phyloP scores from a whole-genome alignment of 2,329 filamentous ascomycete genomes.

The Neurospora sp. region DNA sequence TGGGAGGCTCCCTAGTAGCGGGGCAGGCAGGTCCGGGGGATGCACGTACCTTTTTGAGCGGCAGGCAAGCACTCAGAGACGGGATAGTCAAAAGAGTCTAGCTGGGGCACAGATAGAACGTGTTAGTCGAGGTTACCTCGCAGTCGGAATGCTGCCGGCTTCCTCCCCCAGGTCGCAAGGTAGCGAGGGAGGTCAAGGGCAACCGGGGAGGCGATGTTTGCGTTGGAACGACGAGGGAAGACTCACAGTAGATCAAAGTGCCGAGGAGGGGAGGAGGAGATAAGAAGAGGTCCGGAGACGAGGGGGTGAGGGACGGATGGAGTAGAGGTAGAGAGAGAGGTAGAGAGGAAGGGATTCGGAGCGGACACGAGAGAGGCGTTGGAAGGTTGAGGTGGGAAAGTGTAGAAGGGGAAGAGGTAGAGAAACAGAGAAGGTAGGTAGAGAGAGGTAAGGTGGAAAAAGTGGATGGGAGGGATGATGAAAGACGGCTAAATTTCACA shows the following conservation, averaged over 20 bases:
- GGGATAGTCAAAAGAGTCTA: background rate
- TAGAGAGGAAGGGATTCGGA: slow-evolving; percentile 6
- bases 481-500: slow-evolving; percentile 3
- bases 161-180: background rate
- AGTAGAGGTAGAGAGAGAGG: slow-evolving; percentile 6
- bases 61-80: background rate
- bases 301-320: slow-evolving; percentile 3
- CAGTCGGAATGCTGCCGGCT: background rate
- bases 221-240: background rate
- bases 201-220: background rate
- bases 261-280: slow-evolving; percentile 1
- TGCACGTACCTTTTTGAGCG: slow-evolving; percentile 16
- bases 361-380: background rate
- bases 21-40: slow-evolving; percentile 7
- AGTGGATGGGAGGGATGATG: background rate
- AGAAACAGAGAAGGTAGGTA: background rate
- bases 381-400: slow-evolving; percentile 1
- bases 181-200: background rate
- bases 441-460: slow-evolving; percentile 2
- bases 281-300: slow-evolving; percentile 1
- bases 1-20: slow-evolving; percentile 4
- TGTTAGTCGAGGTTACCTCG: background rate
- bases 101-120: background rate
- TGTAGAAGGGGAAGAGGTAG: slow-evolving; percentile 7
- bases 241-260: background rate